Evolutionary conservation across 345 rosid genomes (phyloP), one percentile per base, ranked within the genome.

Genomic region (Moringa oleifera): DNA sequence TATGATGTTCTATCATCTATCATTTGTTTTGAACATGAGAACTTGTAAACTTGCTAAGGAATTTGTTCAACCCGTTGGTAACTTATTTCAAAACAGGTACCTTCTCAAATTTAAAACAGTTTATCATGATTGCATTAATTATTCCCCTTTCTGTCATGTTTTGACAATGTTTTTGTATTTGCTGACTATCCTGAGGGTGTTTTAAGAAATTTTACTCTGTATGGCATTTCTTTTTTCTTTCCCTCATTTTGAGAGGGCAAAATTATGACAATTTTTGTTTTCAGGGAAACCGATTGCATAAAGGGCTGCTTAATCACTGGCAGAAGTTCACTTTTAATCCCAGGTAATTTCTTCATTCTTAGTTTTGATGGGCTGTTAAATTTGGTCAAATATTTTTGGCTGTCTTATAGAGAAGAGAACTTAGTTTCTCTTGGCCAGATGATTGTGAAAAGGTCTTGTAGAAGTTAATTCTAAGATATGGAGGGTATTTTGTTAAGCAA

Each of bases 301-400:
- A 87, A 76, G 91, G 86, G 71, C 83, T 95, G 66, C 76, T 90
- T 75, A 90, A 73, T 75, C 97, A 90, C 77, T 87, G 97, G 97
- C 93, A 90, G 81, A 94, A 87, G 78, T 91, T 90, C 81, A 87
- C 93, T 25, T 86, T 90, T 81, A 94, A 90, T 79, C 96, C 96
- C 65, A 94, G 99, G 97, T 88, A 77, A 79, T 61, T 66, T 11
- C 51, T 68, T 76, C 52, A 53, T 56, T 33, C 19, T 56, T 0
- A 50, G 6, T 55, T 25, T 65, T 23, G 7, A 31, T 63, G 36
- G 20, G 36, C 47, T 33, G 31, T 46, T 55, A 51, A 18, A 18
- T 47, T 49, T 51, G 25, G 18, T 53, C 55, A 1, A 9, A 51
- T 18, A 41, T 41, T 41, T 41, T 7, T 41, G 47, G 17, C 47